Conservation (phyloP, 2,329 filamentous ascomycete genomes). For the Epichloe festucae region DNA sequence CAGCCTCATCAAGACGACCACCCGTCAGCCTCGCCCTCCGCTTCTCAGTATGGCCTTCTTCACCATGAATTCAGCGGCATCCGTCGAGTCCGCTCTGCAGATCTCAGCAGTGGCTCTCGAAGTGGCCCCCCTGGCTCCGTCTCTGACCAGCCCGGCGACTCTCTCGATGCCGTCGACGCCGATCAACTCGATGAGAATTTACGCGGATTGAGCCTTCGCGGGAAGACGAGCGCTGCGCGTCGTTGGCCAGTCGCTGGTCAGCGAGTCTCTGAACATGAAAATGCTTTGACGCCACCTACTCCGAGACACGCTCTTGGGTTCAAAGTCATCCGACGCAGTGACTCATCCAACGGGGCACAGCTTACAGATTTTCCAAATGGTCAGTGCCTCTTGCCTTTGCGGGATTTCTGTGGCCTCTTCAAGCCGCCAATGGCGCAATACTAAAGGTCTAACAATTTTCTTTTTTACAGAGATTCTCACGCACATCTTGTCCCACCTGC, state of each 20-base stretch:
- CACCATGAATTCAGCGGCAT: conserved; percentile 28
- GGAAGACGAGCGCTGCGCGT: conserved; percentile 15
- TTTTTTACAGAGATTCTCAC: conserved; percentile 65
- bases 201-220: conserved; percentile 35
- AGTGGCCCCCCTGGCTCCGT: conserved; percentile 24
- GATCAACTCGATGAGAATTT: conserved; percentile 36
- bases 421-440: too few species aligned
- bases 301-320: conserved; percentile 39
- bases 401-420: neutral
- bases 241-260: conserved; percentile 30
- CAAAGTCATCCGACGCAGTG: conserved; percentile 38
- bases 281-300: conserved; percentile 35
- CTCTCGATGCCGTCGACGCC: conserved; percentile 10
- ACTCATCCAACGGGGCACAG: conserved; percentile 27
- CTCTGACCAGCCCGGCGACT: conserved; percentile 15
- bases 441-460: neutral
- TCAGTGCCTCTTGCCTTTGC: conserved; percentile 26
- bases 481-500: conserved; percentile 79
- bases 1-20: conserved; percentile 25
- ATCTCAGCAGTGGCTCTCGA: conserved; percentile 16
- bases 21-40: conserved; percentile 17
- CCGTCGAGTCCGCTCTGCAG: conserved; percentile 17
- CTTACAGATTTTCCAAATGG: conserved; percentile 66
- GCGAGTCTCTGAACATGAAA: conserved; percentile 48
- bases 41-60: conserved; percentile 45